Evolutionary conservation across 2,329 filamentous ascomycete species (phyloP).

Genomic region (Trichophyton benhamiae): DNA sequence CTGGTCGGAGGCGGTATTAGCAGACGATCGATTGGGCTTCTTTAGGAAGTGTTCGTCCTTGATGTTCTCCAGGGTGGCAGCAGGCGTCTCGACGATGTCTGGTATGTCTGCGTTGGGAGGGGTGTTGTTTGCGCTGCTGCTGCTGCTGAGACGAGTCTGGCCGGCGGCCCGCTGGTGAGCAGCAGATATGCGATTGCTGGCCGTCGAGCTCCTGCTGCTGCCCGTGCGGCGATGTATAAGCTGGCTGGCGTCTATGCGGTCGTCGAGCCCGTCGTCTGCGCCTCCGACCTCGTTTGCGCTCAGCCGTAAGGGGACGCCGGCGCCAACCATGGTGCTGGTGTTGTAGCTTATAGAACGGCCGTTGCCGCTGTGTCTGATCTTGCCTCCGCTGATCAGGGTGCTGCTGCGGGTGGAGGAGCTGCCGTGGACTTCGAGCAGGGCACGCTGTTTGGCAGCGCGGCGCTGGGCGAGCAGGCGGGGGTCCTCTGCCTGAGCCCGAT

Average conservation of each 20-base stretch:
- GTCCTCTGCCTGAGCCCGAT: slow-evolving; percentile 84
- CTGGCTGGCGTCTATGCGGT: slow-evolving; percentile 29
- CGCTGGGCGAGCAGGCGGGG: slow-evolving; percentile 71
- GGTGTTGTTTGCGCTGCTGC: slow-evolving; percentile 36
- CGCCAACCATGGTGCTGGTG: slow-evolving; percentile 60
- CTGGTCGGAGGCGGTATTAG: background rate
- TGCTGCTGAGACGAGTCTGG: slow-evolving; percentile 30
- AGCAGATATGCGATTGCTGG: slow-evolving; percentile 35
- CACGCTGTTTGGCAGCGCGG: slow-evolving; percentile 73
- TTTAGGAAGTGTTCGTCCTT: slow-evolving; percentile 9
- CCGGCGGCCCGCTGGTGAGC: slow-evolving; percentile 32
- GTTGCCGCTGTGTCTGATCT: slow-evolving; percentile 80
- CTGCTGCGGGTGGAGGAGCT: slow-evolving; percentile 45
- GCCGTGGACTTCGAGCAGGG: slow-evolving; percentile 69
- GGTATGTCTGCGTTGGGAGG: slow-evolving; percentile 39
- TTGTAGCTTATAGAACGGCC: slow-evolving; percentile 67
- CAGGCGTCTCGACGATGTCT: slow-evolving; percentile 30
- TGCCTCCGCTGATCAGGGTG: slow-evolving; percentile 55
- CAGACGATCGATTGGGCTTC: background rate
- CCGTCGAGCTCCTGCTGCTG: slow-evolving; percentile 47
- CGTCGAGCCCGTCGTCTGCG: slow-evolving; percentile 68
- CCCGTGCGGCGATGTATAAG: slow-evolving; percentile 42
- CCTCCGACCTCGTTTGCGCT: slow-evolving; percentile 93
- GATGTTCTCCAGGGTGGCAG: slow-evolving; percentile 18
- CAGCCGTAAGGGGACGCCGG: slow-evolving; percentile 77